phyloP scores from a whole-genome alignment of 192 early-diverging fungal genomes.

The Backusella parvicylindrica region DNA sequence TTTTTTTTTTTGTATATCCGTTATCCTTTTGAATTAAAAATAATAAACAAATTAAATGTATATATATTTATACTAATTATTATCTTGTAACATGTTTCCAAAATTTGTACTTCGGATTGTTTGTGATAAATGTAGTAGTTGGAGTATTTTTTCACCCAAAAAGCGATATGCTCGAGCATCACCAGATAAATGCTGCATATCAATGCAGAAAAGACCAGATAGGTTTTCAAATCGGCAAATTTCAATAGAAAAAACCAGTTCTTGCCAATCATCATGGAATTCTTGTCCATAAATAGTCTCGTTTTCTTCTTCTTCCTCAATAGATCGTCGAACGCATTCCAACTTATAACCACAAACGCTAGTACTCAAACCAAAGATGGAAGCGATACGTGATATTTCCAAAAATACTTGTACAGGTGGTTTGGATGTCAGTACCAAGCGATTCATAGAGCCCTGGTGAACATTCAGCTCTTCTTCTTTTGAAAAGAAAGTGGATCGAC shows the following conservation, averaged over 20 bases:
- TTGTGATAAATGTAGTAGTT: constrained; percentile 33
- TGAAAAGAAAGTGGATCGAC: neutral
- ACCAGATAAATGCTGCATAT: constrained; percentile 61
- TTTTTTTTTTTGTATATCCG: neutral
- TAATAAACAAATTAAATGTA: neutral
- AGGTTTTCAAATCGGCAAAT: constrained; percentile 87
- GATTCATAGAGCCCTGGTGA: constrained; percentile 68
- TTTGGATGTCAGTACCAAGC: constrained; percentile 58
- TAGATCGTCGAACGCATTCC: constrained; percentile 38
- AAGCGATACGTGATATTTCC: constrained; percentile 53
- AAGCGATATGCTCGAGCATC: constrained; percentile 72
- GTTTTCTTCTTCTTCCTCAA: constrained; percentile 31
- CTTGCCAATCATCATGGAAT: constrained; percentile 56
- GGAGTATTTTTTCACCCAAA: constrained; percentile 56
- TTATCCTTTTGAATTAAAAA: neutral
- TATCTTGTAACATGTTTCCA: neutral
- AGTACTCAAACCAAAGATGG: constrained; percentile 45
- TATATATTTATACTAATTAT: neutral
- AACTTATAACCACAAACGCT: constrained; percentile 50
- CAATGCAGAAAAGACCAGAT: constrained; percentile 65
- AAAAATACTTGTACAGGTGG: constrained; percentile 64
- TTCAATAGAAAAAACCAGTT: constrained; percentile 82
- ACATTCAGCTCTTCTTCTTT: neutral
- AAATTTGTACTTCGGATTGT: neutral
- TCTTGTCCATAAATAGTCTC: constrained; percentile 49